These are phyloP conservation scores for Monosporascus cannonballus DNA, from an alignment of 2,329 filamentous ascomycete genomes.

Conservation along the genomic window DNA sequence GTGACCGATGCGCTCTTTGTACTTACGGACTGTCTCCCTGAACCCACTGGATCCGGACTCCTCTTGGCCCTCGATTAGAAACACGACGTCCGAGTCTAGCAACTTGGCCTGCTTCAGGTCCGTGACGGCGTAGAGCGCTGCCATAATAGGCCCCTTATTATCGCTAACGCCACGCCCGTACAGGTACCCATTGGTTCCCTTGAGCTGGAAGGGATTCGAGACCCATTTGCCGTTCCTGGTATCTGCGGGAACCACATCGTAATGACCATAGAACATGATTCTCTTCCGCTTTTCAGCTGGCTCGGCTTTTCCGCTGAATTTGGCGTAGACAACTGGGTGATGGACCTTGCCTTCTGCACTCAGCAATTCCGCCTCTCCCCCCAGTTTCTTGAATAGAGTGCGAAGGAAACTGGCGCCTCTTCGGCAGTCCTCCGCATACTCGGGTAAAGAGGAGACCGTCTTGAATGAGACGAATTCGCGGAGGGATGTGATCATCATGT, in stretches of 20 bases:
- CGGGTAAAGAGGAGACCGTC: constrained; percentile 80
- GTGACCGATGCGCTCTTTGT: constrained; percentile 79
- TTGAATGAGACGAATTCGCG: constrained; percentile 86
- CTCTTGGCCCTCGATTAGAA: constrained; percentile 94
- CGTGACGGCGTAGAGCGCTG: constrained; percentile 87
- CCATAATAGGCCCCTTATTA: constrained; percentile 94
- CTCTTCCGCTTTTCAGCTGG: constrained; percentile 66
- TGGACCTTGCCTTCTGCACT: constrained; percentile 65
- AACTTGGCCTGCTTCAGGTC: constrained; percentile 80
- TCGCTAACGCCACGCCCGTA: constrained; percentile 96
- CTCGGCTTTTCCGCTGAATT: constrained; percentile 71
- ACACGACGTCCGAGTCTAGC: constrained; percentile 82
- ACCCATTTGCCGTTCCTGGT: constrained; percentile 77
- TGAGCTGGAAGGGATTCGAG: constrained; percentile 82
- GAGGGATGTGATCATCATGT: constrained; percentile 63
- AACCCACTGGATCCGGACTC: constrained; percentile 92
- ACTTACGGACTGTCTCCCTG: constrained; percentile 69
- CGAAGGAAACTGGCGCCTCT: constrained; percentile 87
- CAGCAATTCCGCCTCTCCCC: constrained; percentile 85
- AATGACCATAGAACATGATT: constrained; percentile 95
- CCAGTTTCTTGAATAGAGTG: constrained; percentile 84
- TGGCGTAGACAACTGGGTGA: constrained; percentile 91
- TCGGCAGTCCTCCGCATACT: constrained; percentile 86
- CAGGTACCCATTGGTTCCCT: constrained; percentile 83
- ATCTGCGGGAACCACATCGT: constrained; percentile 92